Percentiles rank a stretch among this genome's conserved stretches.
These are phyloP conservation scores for Trypanosoma rangeli DNA, from an alignment of 208 protist genomes.

Conservation along the genomic window DNA sequence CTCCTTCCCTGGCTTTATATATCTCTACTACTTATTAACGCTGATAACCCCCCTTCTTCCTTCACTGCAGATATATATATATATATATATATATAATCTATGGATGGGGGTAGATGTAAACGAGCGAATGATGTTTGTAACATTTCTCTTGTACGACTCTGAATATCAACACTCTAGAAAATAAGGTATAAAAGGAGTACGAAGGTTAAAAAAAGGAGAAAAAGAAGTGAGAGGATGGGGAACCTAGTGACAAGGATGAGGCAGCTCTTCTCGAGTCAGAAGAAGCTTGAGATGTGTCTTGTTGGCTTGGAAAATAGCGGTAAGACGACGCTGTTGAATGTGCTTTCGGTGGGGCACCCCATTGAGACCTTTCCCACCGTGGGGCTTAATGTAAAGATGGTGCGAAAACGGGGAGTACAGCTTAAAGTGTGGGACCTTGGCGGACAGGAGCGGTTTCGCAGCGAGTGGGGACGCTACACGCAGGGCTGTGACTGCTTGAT, in stretches of 20 bases:
- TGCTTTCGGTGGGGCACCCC: conserved; percentile 62
- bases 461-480: conserved; percentile 76
- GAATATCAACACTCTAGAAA: background rate
- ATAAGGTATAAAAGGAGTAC: background rate
- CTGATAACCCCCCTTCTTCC: background rate
- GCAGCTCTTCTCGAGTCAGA: conserved; percentile 52
- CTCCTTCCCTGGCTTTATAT: background rate
- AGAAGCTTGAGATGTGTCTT: conserved; percentile 75
- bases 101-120: too few species aligned
- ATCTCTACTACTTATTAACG: background rate
- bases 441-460: conserved; percentile 71
- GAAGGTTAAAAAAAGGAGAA: background rate
- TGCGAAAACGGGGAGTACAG: conserved; percentile 74
- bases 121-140: too few species aligned
- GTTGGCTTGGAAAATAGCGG: conserved; percentile 77
- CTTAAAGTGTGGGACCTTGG: conserved; percentile 85
- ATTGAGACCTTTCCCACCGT: conserved; percentile 77
- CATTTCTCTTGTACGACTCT: background rate
- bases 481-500: conserved; percentile 70
- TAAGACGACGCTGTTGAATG: conserved; percentile 86
- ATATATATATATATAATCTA: background rate
- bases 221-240: conserved; percentile 40
- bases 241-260: conserved; percentile 48
- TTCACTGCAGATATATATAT: background rate
- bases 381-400: conserved; percentile 78